These are phyloP conservation scores for Talaromyces amestolkiae DNA, from an alignment of 2,329 filamentous ascomycete genomes.

Conservation along the genomic window DNA sequence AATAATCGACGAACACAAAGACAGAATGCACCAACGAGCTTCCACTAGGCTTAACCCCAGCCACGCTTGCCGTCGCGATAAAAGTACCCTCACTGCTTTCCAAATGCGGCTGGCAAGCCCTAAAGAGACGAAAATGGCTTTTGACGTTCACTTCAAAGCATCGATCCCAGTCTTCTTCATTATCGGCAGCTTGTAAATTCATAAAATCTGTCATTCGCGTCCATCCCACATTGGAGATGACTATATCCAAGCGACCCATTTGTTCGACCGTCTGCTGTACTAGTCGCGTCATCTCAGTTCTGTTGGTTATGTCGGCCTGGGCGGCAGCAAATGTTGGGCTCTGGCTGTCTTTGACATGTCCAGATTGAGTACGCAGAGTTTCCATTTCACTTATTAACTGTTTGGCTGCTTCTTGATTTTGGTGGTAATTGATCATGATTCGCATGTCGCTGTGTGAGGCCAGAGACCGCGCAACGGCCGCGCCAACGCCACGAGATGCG, in stretches of 20 bases:
- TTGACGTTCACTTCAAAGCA: constrained; percentile 64
- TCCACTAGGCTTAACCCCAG: constrained; percentile 63
- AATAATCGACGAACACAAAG: background rate
- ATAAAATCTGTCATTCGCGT: constrained; percentile 40
- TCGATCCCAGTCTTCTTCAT: constrained; percentile 59
- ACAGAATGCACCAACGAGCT: constrained; percentile 49
- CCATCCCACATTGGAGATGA: constrained; percentile 43
- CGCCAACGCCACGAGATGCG: constrained; percentile 37
- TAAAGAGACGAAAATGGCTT: constrained; percentile 59
- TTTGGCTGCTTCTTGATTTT: constrained; percentile 42
- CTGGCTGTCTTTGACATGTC: background rate
- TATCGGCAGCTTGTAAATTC: constrained; percentile 27
- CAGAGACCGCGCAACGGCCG: constrained; percentile 35
- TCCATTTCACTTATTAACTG: constrained; percentile 41
- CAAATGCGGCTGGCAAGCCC: constrained; percentile 54
- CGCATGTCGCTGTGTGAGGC: constrained; percentile 32
- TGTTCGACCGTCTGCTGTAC: background rate
- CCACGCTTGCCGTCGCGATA: constrained; percentile 62
- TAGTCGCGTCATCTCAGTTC: background rate
- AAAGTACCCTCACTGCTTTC: constrained; percentile 60
- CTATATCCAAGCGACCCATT: constrained; percentile 50
- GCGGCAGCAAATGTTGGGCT: constrained; percentile 31
- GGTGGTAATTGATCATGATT: constrained; percentile 47
- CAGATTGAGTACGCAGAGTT: background rate
- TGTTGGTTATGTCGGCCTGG: constrained; percentile 22